Evolutionary conservation across 148 eudicot species (phyloP).

Genomic region (Vaccinium myrtillus): DNA sequence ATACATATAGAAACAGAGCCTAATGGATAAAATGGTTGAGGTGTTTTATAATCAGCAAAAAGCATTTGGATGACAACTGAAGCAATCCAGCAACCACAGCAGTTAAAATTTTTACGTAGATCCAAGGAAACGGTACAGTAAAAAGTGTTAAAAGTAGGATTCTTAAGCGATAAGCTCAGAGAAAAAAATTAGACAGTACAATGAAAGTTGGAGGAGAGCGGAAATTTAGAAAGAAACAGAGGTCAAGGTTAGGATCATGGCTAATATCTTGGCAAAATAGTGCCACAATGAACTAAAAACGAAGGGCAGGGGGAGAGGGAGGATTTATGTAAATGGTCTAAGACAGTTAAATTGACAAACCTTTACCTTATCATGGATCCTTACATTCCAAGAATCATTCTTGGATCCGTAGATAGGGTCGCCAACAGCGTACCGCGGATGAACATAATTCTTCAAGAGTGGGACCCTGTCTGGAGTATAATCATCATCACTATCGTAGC

Average conservation of each 20-base stretch:
- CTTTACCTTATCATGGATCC: slow-evolving; percentile 35
- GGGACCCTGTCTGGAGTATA: slow-evolving; percentile 66
- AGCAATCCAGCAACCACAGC: background rate
- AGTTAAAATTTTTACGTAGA: background rate
- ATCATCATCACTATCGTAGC: slow-evolving; percentile 79
- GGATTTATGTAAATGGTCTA: slow-evolving; percentile 3
- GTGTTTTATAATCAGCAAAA: background rate
- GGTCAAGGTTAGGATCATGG: background rate
- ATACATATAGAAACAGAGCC: background rate
- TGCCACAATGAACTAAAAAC: background rate
- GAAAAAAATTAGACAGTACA: background rate
- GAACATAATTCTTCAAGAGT: slow-evolving; percentile 60
- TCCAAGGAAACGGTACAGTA: background rate
- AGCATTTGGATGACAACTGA: too few relatives aligned
- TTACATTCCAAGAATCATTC: slow-evolving; percentile 38
- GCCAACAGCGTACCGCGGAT: slow-evolving; percentile 43
- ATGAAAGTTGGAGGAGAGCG: background rate
- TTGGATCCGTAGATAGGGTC: slow-evolving; percentile 44
- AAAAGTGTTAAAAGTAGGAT: background rate
- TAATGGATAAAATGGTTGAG: too few relatives aligned
- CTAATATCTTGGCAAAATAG: background rate
- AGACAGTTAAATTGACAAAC: background rate
- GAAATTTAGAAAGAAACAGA: background rate
- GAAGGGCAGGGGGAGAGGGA: too few relatives aligned
- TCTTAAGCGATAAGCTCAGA: background rate